Percentiles rank a stretch among this genome's conserved stretches.
Conservation (phyloP, 2,329 filamentous ascomycete species). For the Alternaria rosae region DNA sequence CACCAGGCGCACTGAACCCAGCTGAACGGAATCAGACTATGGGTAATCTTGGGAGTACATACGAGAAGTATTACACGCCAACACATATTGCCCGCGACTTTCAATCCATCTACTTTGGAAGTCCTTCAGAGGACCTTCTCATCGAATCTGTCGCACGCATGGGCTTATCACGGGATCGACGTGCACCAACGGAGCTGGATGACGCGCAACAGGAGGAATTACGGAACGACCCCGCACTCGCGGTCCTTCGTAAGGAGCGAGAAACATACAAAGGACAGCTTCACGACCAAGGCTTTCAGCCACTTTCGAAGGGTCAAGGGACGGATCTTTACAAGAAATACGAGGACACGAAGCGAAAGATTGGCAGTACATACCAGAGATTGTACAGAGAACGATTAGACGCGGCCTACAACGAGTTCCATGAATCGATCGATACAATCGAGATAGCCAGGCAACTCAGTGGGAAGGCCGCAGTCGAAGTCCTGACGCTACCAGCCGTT, state of each 20-base stretch:
- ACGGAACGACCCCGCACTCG: slow-evolving; percentile 19
- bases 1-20: slow-evolving; percentile 4
- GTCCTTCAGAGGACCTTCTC: slow-evolving; percentile 17
- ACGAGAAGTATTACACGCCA: slow-evolving; percentile 24
- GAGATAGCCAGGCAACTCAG: slow-evolving; percentile 28
- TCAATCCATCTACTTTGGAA: slow-evolving; percentile 26
- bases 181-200: slow-evolving; percentile 21
- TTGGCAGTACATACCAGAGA: slow-evolving; percentile 19
- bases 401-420: slow-evolving; percentile 16
- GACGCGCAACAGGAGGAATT: slow-evolving; percentile 18
- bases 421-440: slow-evolving; percentile 23
- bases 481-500: slow-evolving; percentile 20
- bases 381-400: slow-evolving; percentile 19
- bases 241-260: slow-evolving; percentile 15
- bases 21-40: slow-evolving; percentile 22
- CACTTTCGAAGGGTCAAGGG: slow-evolving; percentile 13
- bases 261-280: slow-evolving; percentile 16
- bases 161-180: slow-evolving; percentile 18
- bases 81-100: slow-evolving; percentile 24
- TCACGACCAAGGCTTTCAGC: slow-evolving; percentile 18
- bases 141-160: slow-evolving; percentile 24
- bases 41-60: slow-evolving; percentile 18
- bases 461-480: slow-evolving; percentile 17
- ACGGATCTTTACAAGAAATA: slow-evolving; percentile 25
- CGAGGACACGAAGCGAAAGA: slow-evolving; percentile 15